A percentile compares a stretch with the other conserved stretches of the same genome.
phyloP scores from a whole-genome alignment of 176 grass and related monocot species.

The Echinochloa phyllopogon region DNA sequence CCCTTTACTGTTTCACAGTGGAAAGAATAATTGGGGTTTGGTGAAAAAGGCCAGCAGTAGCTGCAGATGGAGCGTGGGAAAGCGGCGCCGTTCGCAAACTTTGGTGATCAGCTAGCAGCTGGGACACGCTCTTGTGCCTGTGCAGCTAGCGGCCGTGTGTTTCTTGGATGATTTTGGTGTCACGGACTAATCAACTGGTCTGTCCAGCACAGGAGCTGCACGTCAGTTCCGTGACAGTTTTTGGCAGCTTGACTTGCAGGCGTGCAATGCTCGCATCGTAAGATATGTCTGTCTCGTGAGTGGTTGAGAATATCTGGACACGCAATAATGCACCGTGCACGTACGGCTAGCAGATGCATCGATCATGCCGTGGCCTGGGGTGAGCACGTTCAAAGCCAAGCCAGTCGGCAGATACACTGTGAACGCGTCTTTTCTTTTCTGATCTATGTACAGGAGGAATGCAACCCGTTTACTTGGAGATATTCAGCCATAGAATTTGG shows the following conservation, averaged over 20 bases:
- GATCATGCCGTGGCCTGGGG: too few species aligned
- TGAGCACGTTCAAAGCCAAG: background rate
- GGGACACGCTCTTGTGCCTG: slow-evolving; percentile 3
- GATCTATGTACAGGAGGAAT: too few species aligned
- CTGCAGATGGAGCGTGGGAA: slow-evolving; percentile 30
- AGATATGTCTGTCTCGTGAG: background rate
- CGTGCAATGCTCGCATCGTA: background rate
- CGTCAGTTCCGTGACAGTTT: slow-evolving; percentile 6
- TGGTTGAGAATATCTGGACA: background rate
- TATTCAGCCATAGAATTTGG: too few species aligned
- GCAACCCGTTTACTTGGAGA: too few species aligned
- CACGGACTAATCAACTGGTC: background rate
- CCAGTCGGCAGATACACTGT: background rate
- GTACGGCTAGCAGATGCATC: background rate
- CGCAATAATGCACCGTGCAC: background rate
- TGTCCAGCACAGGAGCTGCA: background rate
- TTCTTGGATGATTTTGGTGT: slow-evolving; percentile 2
- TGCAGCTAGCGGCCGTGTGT: background rate
- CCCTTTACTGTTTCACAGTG: background rate
- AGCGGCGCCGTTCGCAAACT: slow-evolving; percentile 10
- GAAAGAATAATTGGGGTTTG: background rate
- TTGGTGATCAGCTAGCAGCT: background rate
- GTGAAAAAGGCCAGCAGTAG: background rate
- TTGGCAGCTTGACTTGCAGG: background rate
- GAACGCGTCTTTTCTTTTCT: background rate